Percentiles rank a stretch among this genome's conserved stretches.
Evolutionary conservation across 2,329 filamentous ascomycete species (phyloP).

Genomic region (Beauveria sp.): DNA sequence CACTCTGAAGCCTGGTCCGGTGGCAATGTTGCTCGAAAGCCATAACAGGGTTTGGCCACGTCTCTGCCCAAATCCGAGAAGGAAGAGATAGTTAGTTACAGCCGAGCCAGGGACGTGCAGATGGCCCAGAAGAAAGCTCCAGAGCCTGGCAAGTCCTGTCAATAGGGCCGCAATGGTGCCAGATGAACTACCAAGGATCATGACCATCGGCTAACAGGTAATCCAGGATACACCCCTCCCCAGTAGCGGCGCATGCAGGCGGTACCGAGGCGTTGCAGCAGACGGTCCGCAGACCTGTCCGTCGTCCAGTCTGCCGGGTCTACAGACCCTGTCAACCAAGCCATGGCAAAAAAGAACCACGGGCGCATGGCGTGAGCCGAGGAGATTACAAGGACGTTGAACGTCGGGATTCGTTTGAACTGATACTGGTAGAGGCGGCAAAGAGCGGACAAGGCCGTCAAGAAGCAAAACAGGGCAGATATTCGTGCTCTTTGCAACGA

Average conservation of each 20-base stretch:
- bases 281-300: not conserved
- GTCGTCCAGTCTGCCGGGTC: constrained; percentile 5
- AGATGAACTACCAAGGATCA: constrained; percentile 1
- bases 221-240: not conserved
- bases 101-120: not conserved
- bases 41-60: not conserved
- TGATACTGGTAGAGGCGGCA: not conserved
- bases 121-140: constrained; percentile 5
- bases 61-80: not conserved
- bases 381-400: not conserved
- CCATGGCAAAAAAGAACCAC: not conserved
- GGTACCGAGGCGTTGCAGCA: not conserved
- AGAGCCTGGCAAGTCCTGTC: not conserved
- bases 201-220: not conserved
- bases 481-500: not conserved
- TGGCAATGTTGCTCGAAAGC: constrained; percentile 1
- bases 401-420: not conserved
- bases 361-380: not conserved
- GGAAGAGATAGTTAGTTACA: not conserved
- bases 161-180: not conserved
- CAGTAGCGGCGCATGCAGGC: not conserved
- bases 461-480: not conserved
- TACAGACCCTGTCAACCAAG: not conserved
- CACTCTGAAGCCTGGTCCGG: not conserved
- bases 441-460: not conserved